Evolutionary conservation across 352 stramenopile species (phyloP), one percentile per base, ranked within the genome.

Genomic region (Bremia lactucae): DNA sequence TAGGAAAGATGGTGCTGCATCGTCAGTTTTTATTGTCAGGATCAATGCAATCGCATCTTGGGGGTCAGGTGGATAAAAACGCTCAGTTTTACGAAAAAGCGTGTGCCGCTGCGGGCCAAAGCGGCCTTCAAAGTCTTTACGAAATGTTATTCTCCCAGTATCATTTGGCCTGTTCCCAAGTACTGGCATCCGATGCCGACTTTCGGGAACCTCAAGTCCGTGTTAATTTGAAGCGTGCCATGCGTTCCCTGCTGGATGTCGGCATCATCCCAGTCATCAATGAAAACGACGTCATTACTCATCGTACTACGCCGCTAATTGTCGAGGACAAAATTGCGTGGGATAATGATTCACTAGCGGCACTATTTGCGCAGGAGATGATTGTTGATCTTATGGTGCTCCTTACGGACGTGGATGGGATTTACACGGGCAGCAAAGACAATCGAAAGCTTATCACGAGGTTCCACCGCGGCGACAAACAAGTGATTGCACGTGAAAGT

Each of bases 121-220:
- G 72, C 44, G 79, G 79, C 0, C 60, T 91, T 28, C 79, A 91
- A 54, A 86, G 73, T 52, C 61, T 91, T 6, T 91, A 91, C 36
- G 79, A 91, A 59, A 81, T 88, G 69, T 63, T 91, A 18, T 91
- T 91, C 31, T 62, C 72, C 36, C 79, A 91, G 58, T 91, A 88
- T 49, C 73, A 91, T 42, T 46, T 91, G 33, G 73, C 73, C 2
- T 91, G 79, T 49, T 84, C 79, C 25, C 79, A 91, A 47, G 68
- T 91, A 20, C 43, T 91, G 50, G 72, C 76, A 22, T 85, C 76
- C 6, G 79, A 91, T 54, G 64, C 71, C 6, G 79, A 91, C 50
- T 91, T 91, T 46, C 49, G 73, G 36, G 59, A 76, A 23, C 73
- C 76, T 0, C 52, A 56, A 15, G 65, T 87, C 20, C 73, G 78